Base-by-base conservation (phyloP, 805 yeast genomes). In the Isabelozyma gotoi region DNA sequence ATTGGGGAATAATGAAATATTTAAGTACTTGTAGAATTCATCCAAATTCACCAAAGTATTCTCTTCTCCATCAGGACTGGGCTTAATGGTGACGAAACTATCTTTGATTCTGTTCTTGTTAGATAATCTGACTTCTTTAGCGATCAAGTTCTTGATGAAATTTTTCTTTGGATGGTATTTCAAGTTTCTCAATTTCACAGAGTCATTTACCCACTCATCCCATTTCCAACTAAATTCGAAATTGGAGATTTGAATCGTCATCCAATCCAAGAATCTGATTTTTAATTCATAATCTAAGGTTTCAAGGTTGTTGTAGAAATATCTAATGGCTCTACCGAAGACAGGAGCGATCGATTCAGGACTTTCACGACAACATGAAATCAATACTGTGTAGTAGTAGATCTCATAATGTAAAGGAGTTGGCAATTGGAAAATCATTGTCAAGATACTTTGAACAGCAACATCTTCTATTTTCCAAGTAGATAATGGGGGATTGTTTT, bases 141-240 rank as follows among this genome's bases (percentile, higher is more conserved):
- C 78, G 46, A 94, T 83, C 49, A 91, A 73, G 64, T 90, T 90
- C 52, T 76, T 80, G 46, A 92, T 81, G 51, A 92, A 85, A 37
- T 77, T 78, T 48, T 79, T 74, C 51, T 80, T 81, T 10, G 97
- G 96, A 58, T 88, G 91, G 55, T 78, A 81, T 27, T 68, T 61
- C 29, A 76, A 68, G 8, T 71, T 62, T 6, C 69, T 64, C 38
- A 71, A 74, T 37, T 60, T 62, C n/a, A 60, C 54, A 0, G 84
- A 74, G 54, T 83, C 87, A 2, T 63, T 67, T 19, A 76, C 80
- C 99, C 99, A 94, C 63, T 91, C 98, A 49, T 80, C 81, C 99
- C 99, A 94, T 59, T 90, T 89, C 99, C 99, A 94, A 31, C 91
- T 88, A 67, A 88, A 94, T 44, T 86, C 90, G 63, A 92, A 94